Base-by-base conservation (phyloP, 2,329 filamentous ascomycete genomes). In the Fusarium annulatum region DNA sequence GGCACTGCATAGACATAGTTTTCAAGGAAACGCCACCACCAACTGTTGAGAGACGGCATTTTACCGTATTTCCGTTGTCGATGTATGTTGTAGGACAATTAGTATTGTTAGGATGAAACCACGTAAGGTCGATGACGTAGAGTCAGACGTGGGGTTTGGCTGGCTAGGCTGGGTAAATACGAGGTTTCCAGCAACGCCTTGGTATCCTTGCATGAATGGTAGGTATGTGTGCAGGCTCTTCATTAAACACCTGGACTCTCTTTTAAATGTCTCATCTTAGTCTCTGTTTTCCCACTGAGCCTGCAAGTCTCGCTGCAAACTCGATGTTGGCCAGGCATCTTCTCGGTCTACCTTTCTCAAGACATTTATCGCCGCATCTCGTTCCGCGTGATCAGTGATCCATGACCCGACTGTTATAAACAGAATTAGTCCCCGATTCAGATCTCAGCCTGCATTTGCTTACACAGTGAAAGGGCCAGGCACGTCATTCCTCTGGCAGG, bases 1-100 rank as follows among this genome's bases (percentile, higher is more conserved):
- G 71, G 64, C 3, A 71, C 21, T 5, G 49, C 30, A 43, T 71
- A 76, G 28, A 74, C 60, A 34, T 61, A 56, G 7, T 70, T 38
- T 33, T 70, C 67, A 5, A 70, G 66, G 14, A 70, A 42, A 9
- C 7, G 21, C 59, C 64, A 70, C 45, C 55, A 70, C 67, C 67
- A 70, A 8, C 60, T 46, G 15, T 61, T 66, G 11, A 70, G 60
- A 28, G 64, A 65, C 21, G 61, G 34, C 64, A 65, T 65, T n/a
- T 30, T 49, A 5, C 16, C 7, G 11, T 30, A 9, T 28, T 26
- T 19, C 5, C 26, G 8, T 9, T 33, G 38, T 15, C 21, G 7
- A 28, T 36, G 19, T 30, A 16, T 8, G 19, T 23, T 30, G 8
- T 19, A 21, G 18, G 21, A 18, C 15, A 18, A 12, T 7, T 28